Evolutionary conservation across 192 early-diverging fungal species (phyloP).

Genomic region (Coemansia sp.): DNA sequence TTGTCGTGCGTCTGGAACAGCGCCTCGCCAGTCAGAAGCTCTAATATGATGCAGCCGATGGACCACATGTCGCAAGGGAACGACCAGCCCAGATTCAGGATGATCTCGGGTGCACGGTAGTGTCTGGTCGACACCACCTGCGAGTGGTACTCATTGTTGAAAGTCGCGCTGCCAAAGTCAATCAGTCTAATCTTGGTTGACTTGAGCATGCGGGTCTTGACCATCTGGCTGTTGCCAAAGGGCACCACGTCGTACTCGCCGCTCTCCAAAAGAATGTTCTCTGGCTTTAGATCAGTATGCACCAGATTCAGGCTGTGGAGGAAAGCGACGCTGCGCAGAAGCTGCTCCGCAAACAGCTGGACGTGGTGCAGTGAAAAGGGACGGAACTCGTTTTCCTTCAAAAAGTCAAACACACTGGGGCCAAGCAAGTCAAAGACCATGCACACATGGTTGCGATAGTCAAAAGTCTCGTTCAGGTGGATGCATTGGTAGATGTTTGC

Average conservation of each 20-base stretch:
- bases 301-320: conserved; percentile 84
- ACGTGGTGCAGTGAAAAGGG: conserved; percentile 89
- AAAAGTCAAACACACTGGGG: conserved; percentile 89
- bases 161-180: conserved; percentile 96
- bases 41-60: conserved; percentile 94
- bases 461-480: conserved; percentile 81
- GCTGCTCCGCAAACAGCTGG: conserved; percentile 80
- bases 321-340: conserved; percentile 87
- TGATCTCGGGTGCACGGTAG: conserved; percentile 97
- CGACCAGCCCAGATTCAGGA: conserved; percentile 91
- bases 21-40: conserved; percentile 93
- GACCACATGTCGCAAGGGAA: conserved; percentile 99
- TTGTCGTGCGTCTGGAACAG: conserved; percentile 98
- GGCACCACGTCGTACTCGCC: conserved; percentile 59
- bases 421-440: conserved; percentile 96
- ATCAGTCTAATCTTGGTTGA: conserved; percentile 84
- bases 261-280: conserved; percentile 84
- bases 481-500: conserved; percentile 83
- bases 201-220: conserved; percentile 64
- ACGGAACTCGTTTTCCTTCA: conserved; percentile 89
- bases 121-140: conserved; percentile 92
- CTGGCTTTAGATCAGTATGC: conserved; percentile 98
- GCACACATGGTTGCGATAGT: conserved; percentile 91
- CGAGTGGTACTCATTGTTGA: conserved; percentile 91
- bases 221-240: conserved; percentile 57